These are phyloP conservation scores for Aspergillus texensis DNA, from an alignment of 2,329 filamentous ascomycete genomes.

Conservation along the genomic window DNA sequence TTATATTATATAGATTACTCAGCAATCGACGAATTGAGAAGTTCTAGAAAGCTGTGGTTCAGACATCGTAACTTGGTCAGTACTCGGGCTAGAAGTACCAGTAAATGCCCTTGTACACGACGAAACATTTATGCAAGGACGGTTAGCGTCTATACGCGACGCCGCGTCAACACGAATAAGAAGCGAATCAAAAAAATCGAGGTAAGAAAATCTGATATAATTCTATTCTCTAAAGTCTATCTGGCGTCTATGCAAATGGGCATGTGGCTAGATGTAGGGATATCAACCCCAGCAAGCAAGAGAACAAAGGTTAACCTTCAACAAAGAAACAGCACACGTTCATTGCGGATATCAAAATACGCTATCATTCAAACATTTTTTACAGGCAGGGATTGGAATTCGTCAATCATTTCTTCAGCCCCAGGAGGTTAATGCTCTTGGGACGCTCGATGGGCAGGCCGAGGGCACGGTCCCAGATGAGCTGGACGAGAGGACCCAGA, in stretches of 20 bases:
- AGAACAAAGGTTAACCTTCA: background rate
- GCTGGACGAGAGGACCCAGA: conserved; percentile 86
- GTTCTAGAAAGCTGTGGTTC: no score
- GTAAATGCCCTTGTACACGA: background rate
- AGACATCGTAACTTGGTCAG: no score
- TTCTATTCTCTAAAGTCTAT: conserved; percentile 1
- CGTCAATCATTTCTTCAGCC: conserved; percentile 66
- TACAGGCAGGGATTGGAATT: background rate
- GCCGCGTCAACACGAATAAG: background rate
- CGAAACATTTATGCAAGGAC: background rate
- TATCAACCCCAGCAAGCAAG: background rate
- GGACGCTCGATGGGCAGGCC: conserved; percentile 95
- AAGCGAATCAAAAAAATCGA: background rate
- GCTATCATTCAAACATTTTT: background rate
- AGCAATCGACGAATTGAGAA: no score
- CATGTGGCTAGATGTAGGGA: background rate
- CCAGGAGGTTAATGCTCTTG: conserved; percentile 94
- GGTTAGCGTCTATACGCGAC: background rate
- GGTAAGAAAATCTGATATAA: background rate
- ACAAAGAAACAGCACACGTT: background rate
- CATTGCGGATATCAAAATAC: conserved; percentile 2
- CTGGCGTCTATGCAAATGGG: background rate
- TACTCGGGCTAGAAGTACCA: no score
- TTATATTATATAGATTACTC: no score
- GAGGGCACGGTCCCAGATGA: conserved; percentile 93